Base-by-base conservation (phyloP, 257 asterid genomes). In the Parsonsia alboflavescens region DNA sequence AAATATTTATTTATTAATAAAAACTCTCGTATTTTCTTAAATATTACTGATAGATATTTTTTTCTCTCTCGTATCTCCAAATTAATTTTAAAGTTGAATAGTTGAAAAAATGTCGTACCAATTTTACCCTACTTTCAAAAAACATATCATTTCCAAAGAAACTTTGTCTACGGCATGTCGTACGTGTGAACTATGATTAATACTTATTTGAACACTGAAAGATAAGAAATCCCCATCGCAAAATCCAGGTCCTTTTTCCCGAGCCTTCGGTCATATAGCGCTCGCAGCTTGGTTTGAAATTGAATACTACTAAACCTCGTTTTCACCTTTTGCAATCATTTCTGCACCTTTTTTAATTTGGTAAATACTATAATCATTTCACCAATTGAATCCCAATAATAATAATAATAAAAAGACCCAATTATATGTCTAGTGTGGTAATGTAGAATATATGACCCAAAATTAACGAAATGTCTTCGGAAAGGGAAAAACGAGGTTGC, bases 361-460 rank as follows among this genome's bases (percentile, higher is more conserved):
- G 75, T 30, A 58, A 70, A 71, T 49, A 28, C 56, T 75, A 70
- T 50, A 61, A 76, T 76, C 76, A 77, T 70, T 69, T 70, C 80
- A 11, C 39, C 58, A 22, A 62, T 62, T 33, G 75, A 59, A 71
- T 33, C 48, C 56, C 39, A 33, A 33, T 33, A 33, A 33, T 1
- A 1, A 41, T 66, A 71, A 41, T 22, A 17, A n/a, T n/a, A 21
- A 15, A 3, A 30, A n/a, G n/a, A n/a, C n/a, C n/a, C 12, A 16
- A 24, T 28, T 42, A 17, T 24, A 46, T 52, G 1, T 17, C 11
- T 58, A 45, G 26, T 57, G 21, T 28, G 9, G 57, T n/a, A n/a
- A 44, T 10, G n/a, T 24, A 50, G 71, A 62, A 61, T 57, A 65
- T 36, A 77, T 61, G 46, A 71, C 58, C 72, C 71, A 77, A 75